A percentile compares a stretch with the other conserved stretches of the same genome.
These are phyloP conservation scores for Lyophyllum semitale DNA, from an alignment of 768 basidiomycete genomes.

Conservation along the genomic window DNA sequence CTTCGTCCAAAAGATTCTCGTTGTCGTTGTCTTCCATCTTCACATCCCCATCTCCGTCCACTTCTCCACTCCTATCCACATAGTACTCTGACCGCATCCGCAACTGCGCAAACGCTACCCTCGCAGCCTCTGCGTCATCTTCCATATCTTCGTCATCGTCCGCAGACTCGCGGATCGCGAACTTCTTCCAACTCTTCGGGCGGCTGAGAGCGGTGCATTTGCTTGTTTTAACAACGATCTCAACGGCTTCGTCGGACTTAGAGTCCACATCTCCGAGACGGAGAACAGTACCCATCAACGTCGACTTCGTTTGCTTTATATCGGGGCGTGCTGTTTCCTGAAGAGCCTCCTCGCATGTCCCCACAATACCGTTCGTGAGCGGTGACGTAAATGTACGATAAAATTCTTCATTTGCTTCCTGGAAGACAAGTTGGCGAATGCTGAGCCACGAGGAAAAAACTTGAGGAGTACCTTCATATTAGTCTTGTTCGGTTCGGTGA, in stretches of 20 bases:
- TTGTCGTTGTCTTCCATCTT: slow-evolving; percentile 40
- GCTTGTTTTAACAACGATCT: slow-evolving; percentile 70
- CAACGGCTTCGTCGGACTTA: slow-evolving; percentile 69
- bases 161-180: slow-evolving; percentile 41
- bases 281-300: slow-evolving; percentile 62
- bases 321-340: slow-evolving; percentile 63
- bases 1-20: slow-evolving; percentile 25
- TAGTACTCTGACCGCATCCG: slow-evolving; percentile 59
- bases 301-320: slow-evolving; percentile 67
- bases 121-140: slow-evolving; percentile 33
- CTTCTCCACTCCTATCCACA: slow-evolving; percentile 45
- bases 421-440: neutral
- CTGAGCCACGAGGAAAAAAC: neutral
- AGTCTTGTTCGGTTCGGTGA: slow-evolving; percentile 68
- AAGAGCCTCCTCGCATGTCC: slow-evolving; percentile 68
- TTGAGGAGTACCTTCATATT: slow-evolving; percentile 63
- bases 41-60: slow-evolving; percentile 42
- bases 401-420: slow-evolving; percentile 80
- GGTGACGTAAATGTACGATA: slow-evolving; percentile 47
- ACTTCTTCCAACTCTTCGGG: slow-evolving; percentile 82
- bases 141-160: slow-evolving; percentile 30
- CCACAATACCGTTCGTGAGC: slow-evolving; percentile 54
- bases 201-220: slow-evolving; percentile 77
- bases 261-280: slow-evolving; percentile 77
- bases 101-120: slow-evolving; percentile 40